Evolutionary conservation across 345 rosid genomes (phyloP), one percentile per base, ranked within the genome.

Genomic region (Linum trigynum): DNA sequence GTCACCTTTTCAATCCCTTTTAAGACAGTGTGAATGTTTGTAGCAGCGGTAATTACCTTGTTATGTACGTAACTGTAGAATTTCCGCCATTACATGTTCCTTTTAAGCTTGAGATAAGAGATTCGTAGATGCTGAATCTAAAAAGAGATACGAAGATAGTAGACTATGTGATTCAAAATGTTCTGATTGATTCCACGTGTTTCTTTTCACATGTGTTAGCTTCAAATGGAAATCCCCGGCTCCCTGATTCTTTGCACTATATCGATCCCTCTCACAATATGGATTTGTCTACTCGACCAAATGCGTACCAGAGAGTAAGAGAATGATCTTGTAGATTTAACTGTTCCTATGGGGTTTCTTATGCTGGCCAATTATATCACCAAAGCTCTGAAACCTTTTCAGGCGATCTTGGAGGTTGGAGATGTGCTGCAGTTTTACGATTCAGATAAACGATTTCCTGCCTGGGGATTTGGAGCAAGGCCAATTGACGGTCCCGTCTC

Each of bases 381-480:
- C 23, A 38, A 32, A 56, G 5, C n/a, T 3, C 51, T 39, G 7
- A 62, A 38, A 48, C 63, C 3, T 35, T 60, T 61, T 37, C 84
- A 92, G 98, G 96, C 97, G 72, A 81, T 89, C 77, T 39, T 76
- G 23, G 97, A 87, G 71, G 92, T 92, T 62, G 98, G 96, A 78
- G 90, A 86, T 68, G 96, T 92, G 35, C 78, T 92, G 78, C 91
- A 92, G 79, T 82, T 86, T 75, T 92, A 92, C 71, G 97, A 89
- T 75, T 43, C 84, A 3, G 94, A 89, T 75, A 85, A 78, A 76
- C 86, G 80, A 61, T 92, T 87, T 80, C 90, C 95, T 7, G 95
- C 97, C 2, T 92, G 98, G 98, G 97, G 98, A 15, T 92, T 92
- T 72, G 98, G 98, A 66, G 98, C 98, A 68, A 85, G 97, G 57